Evolutionary conservation across 345 rosid genomes (phyloP).

Genomic region (Linum trigynum): DNA sequence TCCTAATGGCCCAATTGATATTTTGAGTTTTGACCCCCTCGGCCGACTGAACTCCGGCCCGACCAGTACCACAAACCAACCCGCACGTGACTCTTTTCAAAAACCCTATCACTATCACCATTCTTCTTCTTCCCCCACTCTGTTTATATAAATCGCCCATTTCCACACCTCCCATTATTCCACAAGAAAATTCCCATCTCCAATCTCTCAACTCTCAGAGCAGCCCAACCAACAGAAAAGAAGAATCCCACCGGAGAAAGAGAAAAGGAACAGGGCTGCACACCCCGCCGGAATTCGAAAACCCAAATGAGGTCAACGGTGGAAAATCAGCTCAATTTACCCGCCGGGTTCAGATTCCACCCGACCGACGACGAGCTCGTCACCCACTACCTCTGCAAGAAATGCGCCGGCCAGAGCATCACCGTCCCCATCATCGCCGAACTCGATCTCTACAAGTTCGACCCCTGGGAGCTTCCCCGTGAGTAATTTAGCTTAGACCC

Average conservation of each 20-base stretch:
- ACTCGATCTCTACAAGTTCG: constrained; percentile 71
- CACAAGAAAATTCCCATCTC: background rate
- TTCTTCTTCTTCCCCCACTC: background rate
- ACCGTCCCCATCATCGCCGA: constrained; percentile 72
- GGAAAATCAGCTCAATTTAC: constrained; percentile 33
- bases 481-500: background rate
- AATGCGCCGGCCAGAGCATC: constrained; percentile 46
- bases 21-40: too few relatives aligned
- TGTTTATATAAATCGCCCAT: background rate
- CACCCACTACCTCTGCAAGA: constrained; percentile 57
- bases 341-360: constrained; percentile 89
- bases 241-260: too few relatives aligned
- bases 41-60: background rate
- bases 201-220: too few relatives aligned
- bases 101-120: background rate
- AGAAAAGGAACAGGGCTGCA: background rate
- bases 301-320: constrained; percentile 32
- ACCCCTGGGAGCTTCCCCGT: constrained; percentile 98
- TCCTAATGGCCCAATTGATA: too few relatives aligned
- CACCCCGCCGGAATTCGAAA: background rate
- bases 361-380: constrained; percentile 92
- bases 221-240: too few relatives aligned
- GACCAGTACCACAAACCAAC: background rate
- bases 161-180: background rate
- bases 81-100: background rate